Conservation (phyloP, 176 grass and related monocot genomes). For the Avena atlantica region DNA sequence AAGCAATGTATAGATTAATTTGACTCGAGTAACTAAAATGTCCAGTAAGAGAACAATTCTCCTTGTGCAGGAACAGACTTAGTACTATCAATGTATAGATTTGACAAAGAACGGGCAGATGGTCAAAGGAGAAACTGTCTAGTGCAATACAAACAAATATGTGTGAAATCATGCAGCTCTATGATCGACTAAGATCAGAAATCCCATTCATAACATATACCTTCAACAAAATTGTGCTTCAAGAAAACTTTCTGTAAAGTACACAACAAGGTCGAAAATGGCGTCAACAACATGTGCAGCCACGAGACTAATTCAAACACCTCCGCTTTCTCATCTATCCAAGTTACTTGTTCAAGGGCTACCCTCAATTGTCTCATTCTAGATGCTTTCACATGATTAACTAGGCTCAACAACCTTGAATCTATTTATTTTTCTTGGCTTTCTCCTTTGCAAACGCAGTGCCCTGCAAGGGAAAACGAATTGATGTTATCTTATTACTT, state of each 20-base stretch:
- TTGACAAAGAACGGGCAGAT: not conserved
- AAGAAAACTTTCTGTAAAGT: conserved; percentile 48
- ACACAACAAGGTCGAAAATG: conserved; percentile 53
- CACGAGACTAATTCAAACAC: conserved; percentile 49
- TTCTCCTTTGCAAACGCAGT: conserved; percentile 71
- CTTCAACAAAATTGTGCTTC: conserved; percentile 58
- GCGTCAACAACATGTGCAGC: conserved; percentile 42
- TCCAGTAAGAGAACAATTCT: not conserved
- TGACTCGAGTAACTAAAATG: not conserved
- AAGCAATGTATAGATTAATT: not conserved
- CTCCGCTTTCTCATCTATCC: conserved; percentile 47
- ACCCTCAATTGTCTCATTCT: conserved; percentile 49
- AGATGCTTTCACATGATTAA: conserved; percentile 44
- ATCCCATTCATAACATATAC: conserved; percentile 36
- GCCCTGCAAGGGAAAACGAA: conserved; percentile 51
- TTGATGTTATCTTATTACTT: not conserved
- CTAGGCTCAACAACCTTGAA: conserved; percentile 33
- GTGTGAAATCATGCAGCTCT: not conserved
- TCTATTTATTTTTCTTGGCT: conserved; percentile 70
- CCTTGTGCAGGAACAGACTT: not conserved
- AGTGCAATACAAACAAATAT: not conserved
- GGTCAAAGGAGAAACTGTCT: not conserved
- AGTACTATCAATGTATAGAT: not conserved
- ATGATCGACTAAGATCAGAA: conserved; percentile 32
- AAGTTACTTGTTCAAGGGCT: conserved; percentile 45